Conservation (phyloP, 1,284 basidiomycete genomes). For the Hypsizygus ulmarius region DNA sequence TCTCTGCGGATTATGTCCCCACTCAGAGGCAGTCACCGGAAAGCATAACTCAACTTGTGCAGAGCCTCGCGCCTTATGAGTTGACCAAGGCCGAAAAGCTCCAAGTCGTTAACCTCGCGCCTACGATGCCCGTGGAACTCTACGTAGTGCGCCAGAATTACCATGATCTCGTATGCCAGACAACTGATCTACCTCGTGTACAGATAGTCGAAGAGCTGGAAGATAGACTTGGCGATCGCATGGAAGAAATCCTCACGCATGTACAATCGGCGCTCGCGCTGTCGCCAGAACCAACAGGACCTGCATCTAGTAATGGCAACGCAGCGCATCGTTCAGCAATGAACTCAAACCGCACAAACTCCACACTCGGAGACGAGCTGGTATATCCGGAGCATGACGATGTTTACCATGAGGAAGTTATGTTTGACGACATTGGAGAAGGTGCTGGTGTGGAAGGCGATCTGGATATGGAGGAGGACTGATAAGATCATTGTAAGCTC, state of each 20-base stretch:
- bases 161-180: not conserved
- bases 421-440: constrained; percentile 66
- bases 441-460: constrained; percentile 70
- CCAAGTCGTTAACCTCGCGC: constrained; percentile 87
- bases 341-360: constrained; percentile 14
- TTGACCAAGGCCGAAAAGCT: constrained; percentile 91
- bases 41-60: constrained; percentile 65
- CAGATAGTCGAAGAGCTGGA: constrained; percentile 91
- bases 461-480: constrained; percentile 69
- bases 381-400: constrained; percentile 27
- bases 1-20: constrained; percentile 72
- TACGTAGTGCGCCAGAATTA: constrained; percentile 75
- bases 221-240: constrained; percentile 70
- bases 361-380: constrained; percentile 31
- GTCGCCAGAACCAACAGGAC: constrained; percentile 16
- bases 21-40: constrained; percentile 65
- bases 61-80: constrained; percentile 62
- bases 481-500: constrained; percentile 11
- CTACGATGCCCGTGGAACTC: constrained; percentile 79
- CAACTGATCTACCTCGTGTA: not conserved
- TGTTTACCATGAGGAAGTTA: constrained; percentile 33
- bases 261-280: constrained; percentile 53
- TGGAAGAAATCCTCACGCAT: constrained; percentile 65
- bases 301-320: constrained; percentile 11
- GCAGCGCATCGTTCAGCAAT: not conserved